These are phyloP conservation scores for Fusarium sterilihyphosum DNA, from an alignment of 2,329 filamentous ascomycete species.

Conservation along the genomic window DNA sequence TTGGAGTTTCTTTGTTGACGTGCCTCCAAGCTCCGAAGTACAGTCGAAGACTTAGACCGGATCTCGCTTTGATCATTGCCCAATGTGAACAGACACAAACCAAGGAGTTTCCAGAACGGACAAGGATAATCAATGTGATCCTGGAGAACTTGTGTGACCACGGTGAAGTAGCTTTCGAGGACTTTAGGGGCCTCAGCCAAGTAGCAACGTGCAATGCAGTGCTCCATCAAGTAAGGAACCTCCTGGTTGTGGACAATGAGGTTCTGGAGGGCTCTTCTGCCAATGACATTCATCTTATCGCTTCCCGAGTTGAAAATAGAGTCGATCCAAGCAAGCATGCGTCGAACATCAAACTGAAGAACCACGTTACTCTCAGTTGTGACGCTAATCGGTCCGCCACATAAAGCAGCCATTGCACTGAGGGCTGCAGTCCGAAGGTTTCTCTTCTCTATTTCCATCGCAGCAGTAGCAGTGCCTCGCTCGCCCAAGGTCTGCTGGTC, in stretches of 20 bases:
- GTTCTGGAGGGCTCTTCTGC: conserved; percentile 87
- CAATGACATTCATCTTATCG: conserved; percentile 91
- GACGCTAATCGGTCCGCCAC: conserved; percentile 84
- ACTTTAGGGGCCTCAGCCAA: conserved; percentile 82
- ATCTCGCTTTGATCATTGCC: conserved; percentile 93
- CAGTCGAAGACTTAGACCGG: conserved; percentile 83
- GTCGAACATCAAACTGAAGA: conserved; percentile 89
- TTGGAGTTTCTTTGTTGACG: conserved; percentile 83
- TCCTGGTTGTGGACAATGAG: conserved; percentile 91
- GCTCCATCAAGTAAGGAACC: conserved; percentile 84
- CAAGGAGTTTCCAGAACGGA: conserved; percentile 90
- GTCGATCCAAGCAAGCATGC: conserved; percentile 95
- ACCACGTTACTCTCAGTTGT: conserved; percentile 88
- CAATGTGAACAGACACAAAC: conserved; percentile 88
- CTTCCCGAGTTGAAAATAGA: conserved; percentile 92
- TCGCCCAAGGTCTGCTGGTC: conserved; percentile 81
- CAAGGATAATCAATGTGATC: conserved; percentile 84
- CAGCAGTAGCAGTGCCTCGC: conserved; percentile 81
- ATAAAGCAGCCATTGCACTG: conserved; percentile 94
- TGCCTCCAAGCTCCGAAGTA: conserved; percentile 84
- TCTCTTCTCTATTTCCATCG: conserved; percentile 96
- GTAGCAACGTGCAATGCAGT: conserved; percentile 93
- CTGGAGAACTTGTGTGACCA: conserved; percentile 86
- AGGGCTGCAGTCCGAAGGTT: conserved; percentile 90
- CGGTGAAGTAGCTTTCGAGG: conserved; percentile 93